Evolutionary conservation across 495 filamentous ascomycete species (phyloP).

Genomic region (Penicillium desertorum): DNA sequence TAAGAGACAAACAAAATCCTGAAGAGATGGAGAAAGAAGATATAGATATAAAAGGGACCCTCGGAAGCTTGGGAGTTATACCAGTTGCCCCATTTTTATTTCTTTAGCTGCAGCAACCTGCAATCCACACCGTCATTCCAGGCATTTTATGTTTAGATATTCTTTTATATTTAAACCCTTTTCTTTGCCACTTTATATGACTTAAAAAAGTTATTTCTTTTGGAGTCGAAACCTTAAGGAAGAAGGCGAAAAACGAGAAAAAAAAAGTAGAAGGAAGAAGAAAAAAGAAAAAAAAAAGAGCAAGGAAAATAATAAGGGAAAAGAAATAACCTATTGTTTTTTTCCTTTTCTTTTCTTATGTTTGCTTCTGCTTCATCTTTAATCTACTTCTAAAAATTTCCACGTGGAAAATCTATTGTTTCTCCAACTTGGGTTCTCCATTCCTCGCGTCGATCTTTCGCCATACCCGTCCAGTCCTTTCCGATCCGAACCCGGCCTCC

Average conservation of each 20-base stretch:
- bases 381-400: slow-evolving; percentile 20
- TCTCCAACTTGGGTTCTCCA: slow-evolving; percentile 20
- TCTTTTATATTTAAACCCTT: slow-evolving; percentile 7
- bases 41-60: background rate
- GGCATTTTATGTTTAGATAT: slow-evolving; percentile 20
- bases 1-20: background rate
- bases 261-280: slow-evolving; percentile 4
- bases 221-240: background rate
- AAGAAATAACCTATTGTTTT: slow-evolving; percentile 12
- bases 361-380: slow-evolving; percentile 2
- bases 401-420: slow-evolving; percentile 17
- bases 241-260: background rate
- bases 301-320: slow-evolving; percentile 9
- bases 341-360: slow-evolving; percentile 2
- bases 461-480: slow-evolving; percentile 26
- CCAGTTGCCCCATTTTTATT: slow-evolving; percentile 3
- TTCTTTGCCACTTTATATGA: background rate
- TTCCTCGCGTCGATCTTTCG: slow-evolving; percentile 31
- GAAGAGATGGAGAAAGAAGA: background rate
- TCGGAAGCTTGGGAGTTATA: slow-evolving; percentile 1
- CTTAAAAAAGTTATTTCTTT: background rate
- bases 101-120: slow-evolving; percentile 13
- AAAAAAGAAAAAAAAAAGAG: slow-evolving; percentile 5
- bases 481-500: slow-evolving; percentile 21
- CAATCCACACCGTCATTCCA: slow-evolving; percentile 39